These are phyloP conservation scores for Gossypium aridum DNA, from an alignment of 441 rosid genomes.

Conservation along the genomic window DNA sequence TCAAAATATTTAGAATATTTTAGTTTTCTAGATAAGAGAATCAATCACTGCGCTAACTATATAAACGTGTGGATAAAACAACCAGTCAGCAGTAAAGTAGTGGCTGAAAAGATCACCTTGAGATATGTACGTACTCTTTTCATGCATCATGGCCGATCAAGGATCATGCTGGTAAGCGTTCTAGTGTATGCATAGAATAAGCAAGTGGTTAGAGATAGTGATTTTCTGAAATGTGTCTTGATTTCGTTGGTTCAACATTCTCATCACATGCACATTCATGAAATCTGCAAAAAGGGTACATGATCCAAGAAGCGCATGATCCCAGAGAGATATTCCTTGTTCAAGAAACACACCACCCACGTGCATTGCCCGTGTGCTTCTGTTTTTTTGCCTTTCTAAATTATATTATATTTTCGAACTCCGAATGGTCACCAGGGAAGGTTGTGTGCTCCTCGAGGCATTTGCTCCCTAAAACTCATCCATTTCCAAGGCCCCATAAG, in stretches of 20 bases:
- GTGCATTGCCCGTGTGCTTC: not conserved
- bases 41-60: not conserved
- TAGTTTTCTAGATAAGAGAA: not conserved
- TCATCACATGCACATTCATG: not conserved
- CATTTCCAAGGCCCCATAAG: not conserved
- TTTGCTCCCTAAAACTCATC: conserved; percentile 33
- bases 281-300: conserved; percentile 2
- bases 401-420: not conserved
- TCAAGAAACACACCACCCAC: conserved; percentile 17
- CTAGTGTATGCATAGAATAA: not conserved
- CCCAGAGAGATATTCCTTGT: conserved; percentile 50
- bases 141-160: not conserved
- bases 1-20: not conserved
- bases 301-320: conserved; percentile 59
- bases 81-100: not conserved
- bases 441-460: conserved; percentile 35
- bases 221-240: not conserved
- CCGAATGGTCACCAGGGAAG: not conserved
- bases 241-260: not conserved
- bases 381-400: not conserved
- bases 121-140: not conserved
- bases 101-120: not conserved
- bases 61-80: not conserved
- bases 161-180: not conserved
- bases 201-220: not conserved